Evolutionary conservation across 2,329 filamentous ascomycete species (phyloP).

Genomic region (Aspergillus quadrilineatus): DNA sequence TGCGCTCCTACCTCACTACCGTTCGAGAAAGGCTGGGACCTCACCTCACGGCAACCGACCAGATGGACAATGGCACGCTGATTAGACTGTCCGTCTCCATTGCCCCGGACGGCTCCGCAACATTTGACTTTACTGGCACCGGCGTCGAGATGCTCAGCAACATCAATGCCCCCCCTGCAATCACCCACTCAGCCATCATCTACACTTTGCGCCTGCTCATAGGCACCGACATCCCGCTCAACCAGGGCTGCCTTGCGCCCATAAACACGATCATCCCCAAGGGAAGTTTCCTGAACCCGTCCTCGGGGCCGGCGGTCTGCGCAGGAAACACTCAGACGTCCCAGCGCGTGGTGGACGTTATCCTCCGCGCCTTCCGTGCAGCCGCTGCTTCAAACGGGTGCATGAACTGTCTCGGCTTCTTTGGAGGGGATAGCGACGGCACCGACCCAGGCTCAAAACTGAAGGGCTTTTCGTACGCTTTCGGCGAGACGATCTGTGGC

Average conservation of each 20-base stretch:
- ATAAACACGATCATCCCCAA: conserved; percentile 70
- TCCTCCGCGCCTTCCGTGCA: conserved; percentile 75
- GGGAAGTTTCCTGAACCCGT: conserved; percentile 70
- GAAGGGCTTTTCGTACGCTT: conserved; percentile 69
- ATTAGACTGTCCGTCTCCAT: conserved; percentile 75
- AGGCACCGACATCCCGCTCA: conserved; percentile 77
- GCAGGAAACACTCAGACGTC: conserved; percentile 78
- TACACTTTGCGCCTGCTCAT: conserved; percentile 82
- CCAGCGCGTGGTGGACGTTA: conserved; percentile 79
- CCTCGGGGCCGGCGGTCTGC: conserved; percentile 74
- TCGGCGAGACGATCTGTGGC: conserved; percentile 84
- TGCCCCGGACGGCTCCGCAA: conserved; percentile 68
- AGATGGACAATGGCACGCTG: conserved; percentile 82
- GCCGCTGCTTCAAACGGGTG: conserved; percentile 78
- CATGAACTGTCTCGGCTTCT: conserved; percentile 76
- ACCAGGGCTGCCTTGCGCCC: conserved; percentile 78
- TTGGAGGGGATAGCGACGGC: conserved; percentile 67
- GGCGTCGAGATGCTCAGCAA: conserved; percentile 78
- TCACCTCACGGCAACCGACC: conserved; percentile 69
- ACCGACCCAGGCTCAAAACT: conserved; percentile 40
- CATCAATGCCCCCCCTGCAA: conserved; percentile 76
- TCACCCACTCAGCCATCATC: conserved; percentile 81
- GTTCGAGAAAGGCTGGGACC: conserved; percentile 69
- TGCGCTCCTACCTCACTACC: conserved; percentile 70
- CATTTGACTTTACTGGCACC: conserved; percentile 76